Evolutionary conservation across 805 yeast genomes (phyloP), one percentile per base, ranked within the genome.

Genomic region (Metschnikowia continentalis): DNA sequence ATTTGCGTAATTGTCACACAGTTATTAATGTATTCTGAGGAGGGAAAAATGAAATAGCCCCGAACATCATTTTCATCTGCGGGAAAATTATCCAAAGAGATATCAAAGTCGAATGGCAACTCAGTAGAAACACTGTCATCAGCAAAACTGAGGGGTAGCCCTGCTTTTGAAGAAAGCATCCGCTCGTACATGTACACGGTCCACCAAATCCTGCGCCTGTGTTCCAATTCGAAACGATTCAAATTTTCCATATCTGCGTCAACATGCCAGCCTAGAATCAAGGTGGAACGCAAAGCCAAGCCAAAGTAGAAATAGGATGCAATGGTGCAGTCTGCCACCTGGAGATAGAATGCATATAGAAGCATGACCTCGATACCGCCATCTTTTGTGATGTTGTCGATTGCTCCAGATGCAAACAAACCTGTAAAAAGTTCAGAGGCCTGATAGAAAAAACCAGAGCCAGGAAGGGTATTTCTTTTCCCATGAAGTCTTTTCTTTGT

Each of bases 231-330:
- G 57, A 75, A 79, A 33, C 82, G 61, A 55, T 75, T 76, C 44
- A 79, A 58, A 30, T 71, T 66, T 54, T 83, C 89, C 58, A 82
- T 81, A 53, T 86, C 91, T 6, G 89, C 84, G 68, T 87, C 94
- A 2, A 87, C 94, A 64, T 87, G 95, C 82, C 86, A 78, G 2
- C 95, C 95, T 23, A 86, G 65, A 43, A 86, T 81, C 49, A 87
- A 70, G 6, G 90, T 82, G 0, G 91, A 82, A 51, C 91, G 72
- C 35, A 87, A 65, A 0, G 92, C 92, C 52, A 84, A 75, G 2
- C 91, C 91, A 66, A 87, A 85, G 65, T 86, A 87, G 61, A 87
- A 85, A 59, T 87, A 87, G 3, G 91, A 85, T 0, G 91, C 87
- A 6, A 86, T 84, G 1, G 91, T 87, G 61, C 90, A 85, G 62